Percentiles rank a stretch among this genome's conserved stretches.
Conservation (phyloP, 495 filamentous ascomycete genomes). For the Lasiosphaeria hispida region DNA sequence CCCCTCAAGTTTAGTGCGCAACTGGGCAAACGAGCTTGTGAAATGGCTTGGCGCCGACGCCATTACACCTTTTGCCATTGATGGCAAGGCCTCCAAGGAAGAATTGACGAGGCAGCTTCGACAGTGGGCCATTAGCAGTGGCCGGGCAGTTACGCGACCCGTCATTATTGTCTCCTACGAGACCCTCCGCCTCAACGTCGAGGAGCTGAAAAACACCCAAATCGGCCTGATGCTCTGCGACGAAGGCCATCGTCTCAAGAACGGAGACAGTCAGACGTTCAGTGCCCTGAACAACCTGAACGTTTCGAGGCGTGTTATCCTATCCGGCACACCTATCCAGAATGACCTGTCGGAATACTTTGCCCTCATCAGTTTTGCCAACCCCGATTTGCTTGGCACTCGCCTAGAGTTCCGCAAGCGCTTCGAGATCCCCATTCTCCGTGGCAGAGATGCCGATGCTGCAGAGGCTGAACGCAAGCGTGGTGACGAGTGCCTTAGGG, state of each 20-base stretch:
- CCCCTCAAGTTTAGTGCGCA: conserved; percentile 91
- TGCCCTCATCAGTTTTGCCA: conserved; percentile 92
- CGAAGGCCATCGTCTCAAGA: conserved; percentile 97
- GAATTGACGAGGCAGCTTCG: conserved; percentile 85
- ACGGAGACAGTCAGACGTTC: conserved; percentile 94
- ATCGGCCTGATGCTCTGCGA: conserved; percentile 97
- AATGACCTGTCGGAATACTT: conserved; percentile 99
- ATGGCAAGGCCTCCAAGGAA: conserved; percentile 93
- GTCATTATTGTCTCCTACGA: conserved; percentile 99
- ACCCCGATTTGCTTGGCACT: conserved; percentile 86
- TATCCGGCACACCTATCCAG: conserved; percentile 96
- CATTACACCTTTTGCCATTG: conserved; percentile 90
- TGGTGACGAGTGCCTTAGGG: conserved; percentile 78
- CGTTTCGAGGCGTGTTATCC: conserved; percentile 86
- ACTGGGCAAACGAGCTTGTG: conserved; percentile 93
- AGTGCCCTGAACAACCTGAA: conserved; percentile 85
- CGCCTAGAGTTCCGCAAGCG: conserved; percentile 91
- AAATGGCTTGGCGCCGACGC: conserved; percentile 96
- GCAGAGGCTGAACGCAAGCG: conserved; percentile 77
- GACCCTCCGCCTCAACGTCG: conserved; percentile 85
- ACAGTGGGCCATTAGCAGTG: conserved; percentile 90
- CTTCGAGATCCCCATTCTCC: conserved; percentile 89
- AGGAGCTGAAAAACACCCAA: conserved; percentile 78
- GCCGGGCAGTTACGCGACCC: conserved; percentile 84
- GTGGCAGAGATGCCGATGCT: conserved; percentile 87